These are phyloP conservation scores for Pontederia crassipes DNA, from an alignment of 176 grass and related monocot genomes.

Conservation along the genomic window DNA sequence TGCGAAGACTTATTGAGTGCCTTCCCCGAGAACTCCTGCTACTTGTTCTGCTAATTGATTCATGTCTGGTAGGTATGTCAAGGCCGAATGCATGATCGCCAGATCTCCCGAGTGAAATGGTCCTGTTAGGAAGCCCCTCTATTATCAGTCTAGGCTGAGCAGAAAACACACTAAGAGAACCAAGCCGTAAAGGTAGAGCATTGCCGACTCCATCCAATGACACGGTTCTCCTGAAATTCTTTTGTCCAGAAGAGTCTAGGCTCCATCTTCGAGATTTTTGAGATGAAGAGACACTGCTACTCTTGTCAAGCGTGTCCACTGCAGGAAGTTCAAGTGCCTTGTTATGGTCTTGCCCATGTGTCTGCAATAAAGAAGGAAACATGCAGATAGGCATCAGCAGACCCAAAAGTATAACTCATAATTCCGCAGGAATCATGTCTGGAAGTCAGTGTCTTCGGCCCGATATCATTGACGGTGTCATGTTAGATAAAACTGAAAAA, in stretches of 20 bases:
- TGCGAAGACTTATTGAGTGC: constrained; percentile 54
- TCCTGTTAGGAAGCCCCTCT: background rate
- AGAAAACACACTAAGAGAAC: background rate
- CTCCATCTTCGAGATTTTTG: background rate
- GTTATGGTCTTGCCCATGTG: background rate
- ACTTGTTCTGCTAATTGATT: constrained; percentile 35
- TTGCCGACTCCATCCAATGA: background rate
- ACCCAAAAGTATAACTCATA: too few relatives aligned
- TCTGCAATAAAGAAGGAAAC: too few relatives aligned
- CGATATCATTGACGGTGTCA: too few relatives aligned
- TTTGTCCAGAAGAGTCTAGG: constrained; percentile 8
- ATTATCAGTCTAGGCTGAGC: background rate
- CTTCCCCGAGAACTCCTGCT: constrained; percentile 19
- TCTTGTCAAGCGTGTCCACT: background rate
- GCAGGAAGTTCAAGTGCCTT: background rate
- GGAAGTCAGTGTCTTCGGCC: too few relatives aligned
- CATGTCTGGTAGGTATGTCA: background rate
- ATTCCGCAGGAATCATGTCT: too few relatives aligned
- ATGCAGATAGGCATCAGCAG: too few relatives aligned
- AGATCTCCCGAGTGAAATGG: background rate
- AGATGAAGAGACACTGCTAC: background rate
- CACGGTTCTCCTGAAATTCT: constrained; percentile 2
- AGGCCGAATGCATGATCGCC: background rate
- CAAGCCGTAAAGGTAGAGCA: background rate
- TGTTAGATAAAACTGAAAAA: too few relatives aligned